These are phyloP conservation scores for Diutina neorugosa DNA, from an alignment of 1,139 yeast genomes.

Conservation along the genomic window DNA sequence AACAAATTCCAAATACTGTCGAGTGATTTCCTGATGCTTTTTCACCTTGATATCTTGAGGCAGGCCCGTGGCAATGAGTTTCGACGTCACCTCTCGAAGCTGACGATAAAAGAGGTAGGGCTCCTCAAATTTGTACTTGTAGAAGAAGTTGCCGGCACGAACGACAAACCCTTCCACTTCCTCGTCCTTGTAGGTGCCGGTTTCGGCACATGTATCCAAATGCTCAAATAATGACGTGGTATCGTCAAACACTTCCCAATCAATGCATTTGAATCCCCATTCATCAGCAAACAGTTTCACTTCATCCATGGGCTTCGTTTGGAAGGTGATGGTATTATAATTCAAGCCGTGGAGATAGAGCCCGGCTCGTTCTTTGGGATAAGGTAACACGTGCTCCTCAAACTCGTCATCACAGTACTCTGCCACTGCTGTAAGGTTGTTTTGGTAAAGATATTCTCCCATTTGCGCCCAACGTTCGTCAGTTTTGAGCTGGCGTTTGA, in stretches of 20 bases:
- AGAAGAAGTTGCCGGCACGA: slow-evolving; percentile 54
- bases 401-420: slow-evolving; percentile 88
- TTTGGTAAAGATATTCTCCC: slow-evolving; percentile 38
- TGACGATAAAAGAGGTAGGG: slow-evolving; percentile 87
- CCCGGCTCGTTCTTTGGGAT: slow-evolving; percentile 57
- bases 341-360: slow-evolving; percentile 86
- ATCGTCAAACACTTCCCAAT: slow-evolving; percentile 27
- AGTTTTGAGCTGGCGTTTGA: slow-evolving; percentile 38
- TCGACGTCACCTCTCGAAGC: slow-evolving; percentile 77
- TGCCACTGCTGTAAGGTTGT: slow-evolving; percentile 73
- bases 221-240: slow-evolving; percentile 34
- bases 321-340: slow-evolving; percentile 48
- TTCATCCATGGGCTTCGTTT: slow-evolving; percentile 47
- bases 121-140: slow-evolving; percentile 90
- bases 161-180: slow-evolving; percentile 94
- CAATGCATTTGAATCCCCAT: slow-evolving; percentile 64
- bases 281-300: slow-evolving; percentile 48
- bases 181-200: slow-evolving; percentile 58
- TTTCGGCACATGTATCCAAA: slow-evolving; percentile 43
- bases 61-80: slow-evolving; percentile 22
- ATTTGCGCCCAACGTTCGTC: slow-evolving; percentile 34
- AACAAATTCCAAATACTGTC: slow-evolving; percentile 58
- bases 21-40: slow-evolving; percentile 47
- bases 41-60: background rate
- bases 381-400: slow-evolving; percentile 88